These are phyloP conservation scores for Citrus medica DNA, from an alignment of 345 rosid species.

Conservation along the genomic window DNA sequence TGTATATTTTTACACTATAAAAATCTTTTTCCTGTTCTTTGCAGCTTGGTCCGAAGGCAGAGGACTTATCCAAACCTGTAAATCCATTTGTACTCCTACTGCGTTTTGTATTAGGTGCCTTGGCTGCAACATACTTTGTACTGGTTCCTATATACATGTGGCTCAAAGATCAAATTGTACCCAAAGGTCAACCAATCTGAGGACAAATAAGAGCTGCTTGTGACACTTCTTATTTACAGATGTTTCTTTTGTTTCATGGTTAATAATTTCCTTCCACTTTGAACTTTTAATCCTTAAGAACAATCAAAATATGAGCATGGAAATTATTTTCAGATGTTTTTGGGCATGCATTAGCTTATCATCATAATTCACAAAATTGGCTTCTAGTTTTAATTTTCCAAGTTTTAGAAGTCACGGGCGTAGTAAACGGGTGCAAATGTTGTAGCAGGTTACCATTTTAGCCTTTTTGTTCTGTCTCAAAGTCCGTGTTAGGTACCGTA, in stretches of 20 bases:
- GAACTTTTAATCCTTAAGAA: not conserved
- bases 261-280: not conserved
- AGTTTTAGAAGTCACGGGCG: not conserved
- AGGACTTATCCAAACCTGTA: slow-evolving; percentile 75
- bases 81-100: slow-evolving; percentile 56
- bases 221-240: not conserved
- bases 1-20: not conserved
- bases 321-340: not conserved
- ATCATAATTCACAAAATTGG: not conserved
- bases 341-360: not conserved
- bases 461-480: too few species aligned
- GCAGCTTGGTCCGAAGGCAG: slow-evolving; percentile 93
- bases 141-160: slow-evolving; percentile 95
- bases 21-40: not conserved
- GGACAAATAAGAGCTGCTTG: not conserved
- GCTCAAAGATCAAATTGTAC: slow-evolving; percentile 85
- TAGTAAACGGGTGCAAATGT: too few species aligned
- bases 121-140: slow-evolving; percentile 78
- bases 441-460: too few species aligned
- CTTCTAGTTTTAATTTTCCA: too few species aligned
- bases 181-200: slow-evolving; percentile 77
- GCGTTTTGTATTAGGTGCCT: slow-evolving; percentile 70
- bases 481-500: too few species aligned
- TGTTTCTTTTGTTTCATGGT: not conserved
- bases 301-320: not conserved